Base-by-base conservation (phyloP, 345 rosid genomes). In the Eucalyptus sideroxylon region DNA sequence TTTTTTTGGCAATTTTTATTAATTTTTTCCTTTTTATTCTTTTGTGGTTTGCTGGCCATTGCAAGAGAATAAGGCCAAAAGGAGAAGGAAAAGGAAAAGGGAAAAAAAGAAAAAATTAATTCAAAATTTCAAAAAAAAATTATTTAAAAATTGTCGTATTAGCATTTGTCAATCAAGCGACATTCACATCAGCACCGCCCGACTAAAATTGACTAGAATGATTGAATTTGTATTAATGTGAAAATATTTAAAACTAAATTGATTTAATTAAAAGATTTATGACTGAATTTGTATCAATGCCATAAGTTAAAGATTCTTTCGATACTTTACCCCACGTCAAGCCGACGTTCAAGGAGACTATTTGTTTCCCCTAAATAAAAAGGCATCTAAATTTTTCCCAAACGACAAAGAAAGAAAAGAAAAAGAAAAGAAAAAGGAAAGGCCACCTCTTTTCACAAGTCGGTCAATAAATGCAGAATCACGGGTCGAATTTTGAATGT, bases 121-220 rank as follows among this genome's bases (percentile, higher is more conserved):
- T 16, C 0, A 51, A 51, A 51, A 6, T 2, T 16, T 50, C 1
- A 6, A 17, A 53, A 19, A 50, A 53, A 53, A 21, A 3, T 1
- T 19, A 53, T 53, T 19, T 19, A 19, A 53, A 53, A 53, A 8
- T 53, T 21, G 2, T 53, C 5, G 21, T 21, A 21, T 53, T 0
- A 8, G 2, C 2, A 53, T 53, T 53, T 53, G 5, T 53, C 1
- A 2, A 1, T 19, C 26, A 0, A 0, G 2, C 1, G 5, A 19
- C 0, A 1, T 53, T 0, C 0, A 53, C 1, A 1, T 17, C 0
- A 17, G 0, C 0, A 17, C 8, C 8, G 1, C 0, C 0, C 1
- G 0, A 4, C 2, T 1, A 53, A 53, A 53, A 53, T 21, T 53
- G 11, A 0, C 0, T 19, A 2, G 2, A 53, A 53, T 2, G 5